Conservation (phyloP, 192 early-diverging fungal genomes). For the Geranomyces variabilis region DNA sequence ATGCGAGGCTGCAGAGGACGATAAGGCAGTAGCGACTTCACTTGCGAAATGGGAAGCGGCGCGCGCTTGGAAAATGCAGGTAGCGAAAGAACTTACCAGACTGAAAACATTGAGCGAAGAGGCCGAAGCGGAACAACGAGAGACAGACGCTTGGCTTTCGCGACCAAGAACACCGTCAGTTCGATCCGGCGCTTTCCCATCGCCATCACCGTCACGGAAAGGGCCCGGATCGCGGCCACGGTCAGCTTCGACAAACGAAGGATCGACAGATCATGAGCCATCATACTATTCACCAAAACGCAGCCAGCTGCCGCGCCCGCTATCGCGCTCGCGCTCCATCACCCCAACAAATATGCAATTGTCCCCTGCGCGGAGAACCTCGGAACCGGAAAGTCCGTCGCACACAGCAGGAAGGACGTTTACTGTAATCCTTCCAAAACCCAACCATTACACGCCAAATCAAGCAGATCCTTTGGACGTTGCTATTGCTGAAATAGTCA, state of each 20-base stretch:
- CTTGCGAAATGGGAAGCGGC: not conserved
- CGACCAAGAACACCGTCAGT: no score
- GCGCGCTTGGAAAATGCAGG: slow-evolving; percentile 1
- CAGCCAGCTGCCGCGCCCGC: not conserved
- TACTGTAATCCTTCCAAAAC: slow-evolving; percentile 19
- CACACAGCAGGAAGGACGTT: not conserved
- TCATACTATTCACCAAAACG: not conserved
- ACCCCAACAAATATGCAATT: not conserved
- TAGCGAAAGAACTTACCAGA: slow-evolving; percentile 5
- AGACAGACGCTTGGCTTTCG: no score
- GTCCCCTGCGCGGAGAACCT: not conserved
- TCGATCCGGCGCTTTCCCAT: no score
- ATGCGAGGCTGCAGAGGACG: not conserved
- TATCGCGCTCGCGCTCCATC: not conserved
- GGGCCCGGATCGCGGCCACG: no score
- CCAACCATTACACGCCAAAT: slow-evolving; percentile 25
- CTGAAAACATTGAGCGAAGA: not conserved
- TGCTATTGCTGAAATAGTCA: slow-evolving; percentile 27
- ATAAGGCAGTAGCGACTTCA: not conserved
- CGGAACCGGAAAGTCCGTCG: not conserved
- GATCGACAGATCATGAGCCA: no score
- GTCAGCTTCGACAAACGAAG: no score
- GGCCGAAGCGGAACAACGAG: not conserved
- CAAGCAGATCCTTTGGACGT: slow-evolving; percentile 29
- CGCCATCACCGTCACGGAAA: no score